These are phyloP conservation scores for Hordeum vulgare DNA, from an alignment of 176 grass and related monocot species.

Conservation along the genomic window MorexV3_pseudomolecules_assembly NC_058520.1:583489266-583489765, in stretches of 20 bases:
- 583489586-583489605: not conserved
- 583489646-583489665: not conserved
- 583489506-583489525: not conserved
- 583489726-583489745: not conserved
- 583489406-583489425: slow-evolving; percentile 48
- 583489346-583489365: not conserved
- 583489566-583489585: not conserved
- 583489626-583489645: not conserved
- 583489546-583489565: not conserved
- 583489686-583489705: not conserved
- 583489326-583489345: slow-evolving; percentile 55
- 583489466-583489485: slow-evolving; percentile 1
- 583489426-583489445: slow-evolving; percentile 3
- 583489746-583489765: not conserved
- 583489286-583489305: slow-evolving; percentile 5
- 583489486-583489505: slow-evolving; percentile 9
- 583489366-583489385: slow-evolving; percentile 41
- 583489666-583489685: not conserved
- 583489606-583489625: not conserved
- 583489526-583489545: slow-evolving; percentile 6
- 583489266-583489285: slow-evolving; percentile 23
- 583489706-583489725: not conserved
- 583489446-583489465: not conserved
- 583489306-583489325: slow-evolving; percentile 54
- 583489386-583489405: slow-evolving; percentile 30